Evolutionary conservation across 257 asterid species (phyloP).

Genomic region (Solanum pennellii): DNA sequence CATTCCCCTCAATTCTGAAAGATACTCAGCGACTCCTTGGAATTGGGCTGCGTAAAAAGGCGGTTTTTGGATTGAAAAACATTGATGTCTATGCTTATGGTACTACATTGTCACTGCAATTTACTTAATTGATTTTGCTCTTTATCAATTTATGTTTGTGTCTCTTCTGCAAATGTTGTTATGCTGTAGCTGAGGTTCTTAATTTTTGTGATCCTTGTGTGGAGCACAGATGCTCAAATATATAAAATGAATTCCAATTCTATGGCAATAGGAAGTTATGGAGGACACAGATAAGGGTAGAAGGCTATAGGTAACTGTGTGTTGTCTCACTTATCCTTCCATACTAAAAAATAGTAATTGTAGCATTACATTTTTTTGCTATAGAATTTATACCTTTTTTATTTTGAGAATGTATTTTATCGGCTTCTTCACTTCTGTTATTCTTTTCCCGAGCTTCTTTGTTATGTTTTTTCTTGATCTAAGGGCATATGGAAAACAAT

Average conservation of each 20-base stretch:
- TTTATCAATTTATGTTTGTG: not conserved
- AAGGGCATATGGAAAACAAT: not conserved
- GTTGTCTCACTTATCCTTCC: not conserved
- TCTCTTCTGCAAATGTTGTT: not conserved
- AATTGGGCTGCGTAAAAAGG: conserved; percentile 59
- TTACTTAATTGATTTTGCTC: not conserved
- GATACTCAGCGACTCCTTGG: conserved; percentile 85
- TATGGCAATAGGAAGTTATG: not conserved
- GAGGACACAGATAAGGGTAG: not conserved
- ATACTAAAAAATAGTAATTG: not conserved
- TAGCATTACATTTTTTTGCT: not conserved
- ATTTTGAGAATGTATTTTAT: not conserved
- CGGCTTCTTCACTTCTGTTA: not conserved
- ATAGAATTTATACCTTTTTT: not conserved
- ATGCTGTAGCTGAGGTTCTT: not conserved
- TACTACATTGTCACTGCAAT: conserved; percentile 11
- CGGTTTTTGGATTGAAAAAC: conserved; percentile 75
- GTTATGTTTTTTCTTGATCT: no score
- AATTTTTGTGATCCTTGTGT: not conserved
- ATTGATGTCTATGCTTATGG: conserved; percentile 91
- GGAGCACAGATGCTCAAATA: not conserved
- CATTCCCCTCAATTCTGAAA: conserved; percentile 61
- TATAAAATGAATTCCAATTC: not conserved
- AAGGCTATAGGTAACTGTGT: no score
- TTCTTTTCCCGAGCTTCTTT: not conserved